Conservation (phyloP, 305 asterid genomes). For the Rubia balearica region DNA sequence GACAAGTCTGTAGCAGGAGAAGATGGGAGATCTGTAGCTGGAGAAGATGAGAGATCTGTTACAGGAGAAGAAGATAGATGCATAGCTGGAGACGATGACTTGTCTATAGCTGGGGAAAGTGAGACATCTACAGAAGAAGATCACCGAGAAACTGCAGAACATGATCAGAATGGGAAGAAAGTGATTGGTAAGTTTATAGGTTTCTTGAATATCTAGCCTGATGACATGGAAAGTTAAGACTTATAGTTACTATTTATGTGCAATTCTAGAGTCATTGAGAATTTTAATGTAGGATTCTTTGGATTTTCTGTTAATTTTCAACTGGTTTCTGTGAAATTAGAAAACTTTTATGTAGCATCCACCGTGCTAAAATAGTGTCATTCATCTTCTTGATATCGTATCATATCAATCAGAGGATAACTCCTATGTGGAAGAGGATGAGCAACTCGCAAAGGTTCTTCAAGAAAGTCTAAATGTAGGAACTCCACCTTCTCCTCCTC, state of each 20-base stretch:
- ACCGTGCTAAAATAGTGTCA: background rate
- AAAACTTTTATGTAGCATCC: background rate
- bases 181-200: constrained; percentile 50
- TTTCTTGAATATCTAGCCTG: constrained; percentile 8
- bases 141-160: constrained; percentile 10
- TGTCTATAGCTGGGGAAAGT: constrained; percentile 2
- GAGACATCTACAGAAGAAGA: constrained; percentile 7
- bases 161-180: constrained; percentile 68
- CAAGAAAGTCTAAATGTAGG: constrained; percentile 76
- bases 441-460: constrained; percentile 81
- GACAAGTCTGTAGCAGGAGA: constrained; percentile 7
- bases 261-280: background rate
- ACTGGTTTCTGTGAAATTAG: constrained; percentile 1
- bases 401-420: constrained; percentile 39
- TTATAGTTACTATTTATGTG: background rate
- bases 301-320: background rate
- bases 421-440: constrained; percentile 77
- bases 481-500: constrained; percentile 59
- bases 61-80: constrained; percentile 3
- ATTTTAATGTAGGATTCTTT: background rate
- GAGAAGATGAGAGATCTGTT: constrained; percentile 4
- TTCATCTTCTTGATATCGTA: constrained; percentile 1
- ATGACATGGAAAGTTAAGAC: background rate
- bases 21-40: background rate
- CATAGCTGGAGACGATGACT: background rate